phyloP scores from a whole-genome alignment of 164 flowering plant species.

The Pachysandra terminalis region DNA sequence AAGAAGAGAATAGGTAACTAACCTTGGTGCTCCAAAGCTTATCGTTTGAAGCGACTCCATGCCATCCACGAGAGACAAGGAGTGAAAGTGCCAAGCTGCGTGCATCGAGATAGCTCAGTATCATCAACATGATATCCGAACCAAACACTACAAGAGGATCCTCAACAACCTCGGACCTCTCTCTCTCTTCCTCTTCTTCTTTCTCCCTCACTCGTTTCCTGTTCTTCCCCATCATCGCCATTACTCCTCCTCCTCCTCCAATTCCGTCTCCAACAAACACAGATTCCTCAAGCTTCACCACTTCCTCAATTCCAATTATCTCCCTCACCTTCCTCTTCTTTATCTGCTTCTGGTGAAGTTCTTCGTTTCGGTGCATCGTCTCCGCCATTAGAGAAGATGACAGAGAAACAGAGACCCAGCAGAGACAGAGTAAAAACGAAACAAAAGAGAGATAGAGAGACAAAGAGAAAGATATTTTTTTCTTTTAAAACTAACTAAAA shows the following conservation, averaged over 20 bases:
- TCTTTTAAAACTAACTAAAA: too few species aligned
- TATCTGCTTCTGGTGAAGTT: not conserved
- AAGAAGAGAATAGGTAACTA: not conserved
- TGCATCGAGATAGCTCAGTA: conserved; percentile 59
- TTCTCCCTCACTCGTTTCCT: conserved; percentile 3
- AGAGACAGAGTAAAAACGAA: not conserved
- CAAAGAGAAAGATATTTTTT: too few species aligned
- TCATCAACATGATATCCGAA: conserved; percentile 50
- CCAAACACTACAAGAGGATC: conserved; percentile 67
- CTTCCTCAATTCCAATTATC: too few species aligned
- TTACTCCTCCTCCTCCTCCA: conserved; percentile 7
- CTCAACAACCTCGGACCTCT: conserved; percentile 7
- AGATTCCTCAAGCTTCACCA: not conserved
- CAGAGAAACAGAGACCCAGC: not conserved
- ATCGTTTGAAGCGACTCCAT: conserved; percentile 58
- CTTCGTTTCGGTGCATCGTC: not conserved
- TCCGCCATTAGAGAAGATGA: not conserved
- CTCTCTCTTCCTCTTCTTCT: conserved; percentile 5
- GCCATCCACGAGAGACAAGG: conserved; percentile 69
- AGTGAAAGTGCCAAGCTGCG: conserved; percentile 73
- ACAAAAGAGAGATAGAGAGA: too few species aligned
- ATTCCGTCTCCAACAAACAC: not conserved
- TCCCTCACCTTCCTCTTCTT: not conserved
- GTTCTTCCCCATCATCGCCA: conserved; percentile 9
- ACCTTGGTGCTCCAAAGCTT: conserved; percentile 63